Conservation (phyloP, 805 yeast species). For the Teunomyces cretensis region DNA sequence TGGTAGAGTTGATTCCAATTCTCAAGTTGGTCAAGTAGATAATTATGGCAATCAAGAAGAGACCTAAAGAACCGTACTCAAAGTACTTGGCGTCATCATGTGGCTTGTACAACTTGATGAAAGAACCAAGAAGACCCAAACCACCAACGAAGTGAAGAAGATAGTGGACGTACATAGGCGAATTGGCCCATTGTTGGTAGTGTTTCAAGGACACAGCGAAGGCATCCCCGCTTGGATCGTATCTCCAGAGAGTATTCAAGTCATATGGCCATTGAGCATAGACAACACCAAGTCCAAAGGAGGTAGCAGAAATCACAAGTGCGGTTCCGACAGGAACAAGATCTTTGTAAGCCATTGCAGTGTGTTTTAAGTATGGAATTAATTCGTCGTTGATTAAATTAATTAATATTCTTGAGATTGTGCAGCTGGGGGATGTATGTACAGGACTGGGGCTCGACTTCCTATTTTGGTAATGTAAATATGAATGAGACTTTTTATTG, state of each 20-base stretch:
- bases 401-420: too few species aligned
- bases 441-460: background rate
- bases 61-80: slow-evolving; percentile 84
- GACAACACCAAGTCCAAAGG: slow-evolving; percentile 78
- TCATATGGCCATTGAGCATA: slow-evolving; percentile 84
- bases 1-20: slow-evolving; percentile 70
- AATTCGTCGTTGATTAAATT: background rate
- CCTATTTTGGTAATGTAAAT: background rate
- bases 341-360: slow-evolving; percentile 38
- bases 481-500: background rate
- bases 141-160: slow-evolving; percentile 60
- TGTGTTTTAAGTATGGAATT: background rate
- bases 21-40: slow-evolving; percentile 84
- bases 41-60: slow-evolving; percentile 69
- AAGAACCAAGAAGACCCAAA: slow-evolving; percentile 70
- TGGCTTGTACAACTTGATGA: slow-evolving; percentile 85
- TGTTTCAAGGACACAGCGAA: slow-evolving; percentile 67
- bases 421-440: background rate
- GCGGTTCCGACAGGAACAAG: slow-evolving; percentile 46
- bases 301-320: slow-evolving; percentile 51
- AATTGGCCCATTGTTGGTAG: slow-evolving; percentile 69
- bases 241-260: slow-evolving; percentile 66
- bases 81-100: slow-evolving; percentile 78
- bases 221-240: slow-evolving; percentile 42
- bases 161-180: slow-evolving; percentile 59